phyloP scores from a whole-genome alignment of 345 rosid species.

The Nephelium lappaceum region DNA sequence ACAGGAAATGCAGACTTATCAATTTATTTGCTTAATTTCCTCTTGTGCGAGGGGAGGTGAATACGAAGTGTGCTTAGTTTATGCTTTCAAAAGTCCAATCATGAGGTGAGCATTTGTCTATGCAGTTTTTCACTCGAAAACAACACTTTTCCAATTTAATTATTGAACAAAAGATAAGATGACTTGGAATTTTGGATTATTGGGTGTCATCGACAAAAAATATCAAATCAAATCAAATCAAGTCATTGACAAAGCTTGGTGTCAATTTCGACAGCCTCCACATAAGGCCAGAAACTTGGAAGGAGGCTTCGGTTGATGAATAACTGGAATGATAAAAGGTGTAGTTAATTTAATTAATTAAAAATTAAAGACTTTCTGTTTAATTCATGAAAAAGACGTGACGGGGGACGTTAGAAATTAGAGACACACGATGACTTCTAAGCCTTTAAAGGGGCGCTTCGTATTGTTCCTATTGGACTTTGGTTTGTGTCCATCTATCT shows the following conservation, averaged over 20 bases:
- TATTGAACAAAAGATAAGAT: constrained; percentile 2
- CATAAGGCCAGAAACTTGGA: constrained; percentile 3
- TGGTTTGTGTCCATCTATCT: background rate
- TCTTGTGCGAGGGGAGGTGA: constrained; percentile 19
- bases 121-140: constrained; percentile 12
- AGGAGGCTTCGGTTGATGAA: constrained; percentile 7
- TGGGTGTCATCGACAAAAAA: background rate
- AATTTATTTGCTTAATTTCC: no score
- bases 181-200: constrained; percentile 17
- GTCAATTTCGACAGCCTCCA: background rate
- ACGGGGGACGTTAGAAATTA: no score
- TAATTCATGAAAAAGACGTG: background rate
- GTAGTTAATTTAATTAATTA: background rate
- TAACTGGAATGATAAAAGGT: background rate
- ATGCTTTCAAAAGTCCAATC: constrained; percentile 23
- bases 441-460: background rate
- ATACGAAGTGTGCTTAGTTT: background rate
- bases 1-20: background rate
- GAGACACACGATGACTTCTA: constrained; percentile 18
- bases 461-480: background rate
- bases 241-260: constrained; percentile 1
- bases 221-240: constrained; percentile 2
- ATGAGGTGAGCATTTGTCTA: background rate
- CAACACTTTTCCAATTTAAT: constrained; percentile 12
- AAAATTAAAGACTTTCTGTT: background rate